Evolutionary conservation across 2,329 filamentous ascomycete species (phyloP), one percentile per base, ranked within the genome.

Genomic region (Colletotrichum endophyticum): DNA sequence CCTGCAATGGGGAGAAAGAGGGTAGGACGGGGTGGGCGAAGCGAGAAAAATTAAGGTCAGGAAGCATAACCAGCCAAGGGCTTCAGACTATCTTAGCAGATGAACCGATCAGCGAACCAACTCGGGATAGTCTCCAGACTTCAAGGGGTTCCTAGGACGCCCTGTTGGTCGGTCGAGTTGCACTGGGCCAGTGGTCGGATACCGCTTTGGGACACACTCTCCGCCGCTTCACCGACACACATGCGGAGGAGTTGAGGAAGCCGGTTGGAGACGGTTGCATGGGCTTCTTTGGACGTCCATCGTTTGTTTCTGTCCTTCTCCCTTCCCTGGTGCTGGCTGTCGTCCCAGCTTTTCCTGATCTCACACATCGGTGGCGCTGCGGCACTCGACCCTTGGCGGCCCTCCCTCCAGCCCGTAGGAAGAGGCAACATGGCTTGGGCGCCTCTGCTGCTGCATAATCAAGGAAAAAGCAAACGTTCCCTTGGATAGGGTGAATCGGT

Each of bases 121-220:
- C 30, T 56, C 16, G 73, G 70, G 34, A 73, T 73, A 61, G 70
- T 32, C 39, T 9, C 59, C 27, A 34, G 59, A 32, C 28, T n/a
- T 27, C 12, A 62, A 59, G 28, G 25, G 53, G 61, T 30, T 73
- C 19, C 44, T 62, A 30, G 44, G 39, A 71, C 59, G 72, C 61
- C 75, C 53, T 49, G 36, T 71, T 75, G 72, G 61, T 71, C 49
- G 56, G 30, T 56, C 66, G 44, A 77, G 72, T 77, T 71, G 66
- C 74, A 66, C n/a, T 70, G 66, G 63, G 66, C 63, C 32, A 75
- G 36, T 67, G 70, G 44, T 75, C 72, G 53, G 70, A 70, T 62
- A 15, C 71, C 66, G 74, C 71, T 77, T 77, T 77, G 66, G 75
- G 75, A 75, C 56, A 62, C 39, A 25, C 25, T 61, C 72, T 63